phyloP scores from a whole-genome alignment of 1,139 yeast species.

The Suhomyces taliae region DNA sequence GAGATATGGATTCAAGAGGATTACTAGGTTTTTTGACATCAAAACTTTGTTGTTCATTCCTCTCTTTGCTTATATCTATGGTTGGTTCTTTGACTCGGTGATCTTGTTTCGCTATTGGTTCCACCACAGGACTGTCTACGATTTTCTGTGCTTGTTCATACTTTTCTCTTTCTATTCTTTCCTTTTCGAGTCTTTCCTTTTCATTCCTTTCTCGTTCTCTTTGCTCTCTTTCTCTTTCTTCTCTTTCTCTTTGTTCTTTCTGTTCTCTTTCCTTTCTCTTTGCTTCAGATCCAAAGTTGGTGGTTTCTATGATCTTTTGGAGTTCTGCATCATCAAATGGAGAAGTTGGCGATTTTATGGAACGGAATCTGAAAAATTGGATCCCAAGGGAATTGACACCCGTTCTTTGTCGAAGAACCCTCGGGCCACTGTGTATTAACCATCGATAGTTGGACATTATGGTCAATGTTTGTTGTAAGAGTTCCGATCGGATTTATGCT shows the following conservation, averaged over 20 bases:
- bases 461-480: neutral
- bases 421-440: neutral
- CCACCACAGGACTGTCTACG: neutral
- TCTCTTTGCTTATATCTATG: neutral
- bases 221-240: neutral
- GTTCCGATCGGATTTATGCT: neutral
- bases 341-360: conserved; percentile 3
- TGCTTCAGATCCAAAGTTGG: conserved; percentile 21
- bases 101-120: no score
- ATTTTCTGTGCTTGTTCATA: conserved; percentile 5
- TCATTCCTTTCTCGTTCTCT: neutral
- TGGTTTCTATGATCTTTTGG: conserved; percentile 22
- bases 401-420: neutral
- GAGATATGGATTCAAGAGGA: neutral
- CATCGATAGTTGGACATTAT: neutral
- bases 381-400: neutral
- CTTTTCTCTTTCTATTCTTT: neutral
- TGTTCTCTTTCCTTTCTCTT: conserved; percentile 2
- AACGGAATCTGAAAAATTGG: neutral
- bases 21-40: no score
- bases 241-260: neutral
- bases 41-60: no score
- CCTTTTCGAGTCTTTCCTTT: neutral
- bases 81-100: neutral
- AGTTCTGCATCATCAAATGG: conserved; percentile 16